A percentile compares a stretch with the other conserved stretches of the same genome.
Evolutionary conservation across 2,329 filamentous ascomycete genomes (phyloP).

Genomic region (Ceratocystis smalleyi): DNA sequence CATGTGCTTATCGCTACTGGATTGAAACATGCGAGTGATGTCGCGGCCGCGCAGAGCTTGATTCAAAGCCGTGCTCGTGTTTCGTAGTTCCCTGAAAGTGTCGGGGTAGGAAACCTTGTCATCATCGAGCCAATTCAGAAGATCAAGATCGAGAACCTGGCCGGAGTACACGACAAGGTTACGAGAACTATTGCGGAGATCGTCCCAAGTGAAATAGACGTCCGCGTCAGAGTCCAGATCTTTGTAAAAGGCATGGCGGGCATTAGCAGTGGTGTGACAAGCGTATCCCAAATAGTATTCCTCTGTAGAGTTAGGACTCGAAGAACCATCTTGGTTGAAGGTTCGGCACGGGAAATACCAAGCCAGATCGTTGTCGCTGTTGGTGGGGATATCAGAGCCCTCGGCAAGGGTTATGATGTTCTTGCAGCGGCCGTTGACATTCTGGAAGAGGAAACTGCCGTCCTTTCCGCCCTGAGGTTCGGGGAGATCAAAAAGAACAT

Average conservation of each 20-base stretch:
- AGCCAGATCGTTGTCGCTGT: slow-evolving; percentile 55
- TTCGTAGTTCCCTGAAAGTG: slow-evolving; percentile 64
- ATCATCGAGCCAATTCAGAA: slow-evolving; percentile 80
- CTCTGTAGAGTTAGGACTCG: slow-evolving; percentile 54
- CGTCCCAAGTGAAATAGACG: slow-evolving; percentile 92
- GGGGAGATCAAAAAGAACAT: slow-evolving; percentile 75
- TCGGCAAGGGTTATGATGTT: slow-evolving; percentile 59
- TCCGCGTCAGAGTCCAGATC: slow-evolving; percentile 55
- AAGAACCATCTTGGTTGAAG: slow-evolving; percentile 88
- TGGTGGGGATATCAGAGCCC: slow-evolving; percentile 64
- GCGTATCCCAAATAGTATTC: slow-evolving; percentile 70
- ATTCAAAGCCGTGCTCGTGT: slow-evolving; percentile 45
- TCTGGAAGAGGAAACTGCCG: slow-evolving; percentile 93
- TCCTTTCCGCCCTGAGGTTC: slow-evolving; percentile 76
- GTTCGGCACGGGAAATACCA: slow-evolving; percentile 95
- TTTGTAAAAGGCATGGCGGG: slow-evolving; percentile 61
- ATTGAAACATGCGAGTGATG: slow-evolving; percentile 76
- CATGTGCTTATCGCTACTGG: slow-evolving; percentile 58
- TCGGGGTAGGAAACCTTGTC: slow-evolving; percentile 60
- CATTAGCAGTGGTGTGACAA: slow-evolving; percentile 63
- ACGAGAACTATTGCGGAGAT: slow-evolving; percentile 73
- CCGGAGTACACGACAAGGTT: slow-evolving; percentile 92
- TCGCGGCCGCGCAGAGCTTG: slow-evolving; percentile 63
- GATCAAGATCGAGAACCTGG: slow-evolving; percentile 75
- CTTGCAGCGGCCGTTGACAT: slow-evolving; percentile 96